Base-by-base conservation (phyloP, 192 early-diverging fungal species). In the Thamnidium elegans region DNA sequence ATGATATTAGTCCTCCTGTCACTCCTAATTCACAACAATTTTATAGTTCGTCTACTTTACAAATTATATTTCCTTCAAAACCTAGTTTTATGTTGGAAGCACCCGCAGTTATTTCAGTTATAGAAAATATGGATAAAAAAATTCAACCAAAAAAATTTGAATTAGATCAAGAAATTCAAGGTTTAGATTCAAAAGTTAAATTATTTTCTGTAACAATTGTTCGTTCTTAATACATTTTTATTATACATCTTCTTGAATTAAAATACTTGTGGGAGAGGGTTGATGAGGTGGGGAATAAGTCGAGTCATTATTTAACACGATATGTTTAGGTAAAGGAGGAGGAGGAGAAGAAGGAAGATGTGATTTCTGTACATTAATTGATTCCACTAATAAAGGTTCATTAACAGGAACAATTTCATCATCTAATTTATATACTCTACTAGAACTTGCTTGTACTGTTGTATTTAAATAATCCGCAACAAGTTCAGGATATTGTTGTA, bases 121-220 rank as follows among this genome's bases (percentile, higher is more conserved):
- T 67, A 50, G 65, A 67, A 26, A 58, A 23, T 43, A 36, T 67
- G 32, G 47, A 58, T 30, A 67, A 67, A 47, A 67, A 67, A 11
- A 59, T 67, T 11, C 39, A 67, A 30, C 43, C 44, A n/a, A 67
- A 48, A 14, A 67, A 67, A 17, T 67, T 58, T 50, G 65, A 67
- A 31, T 36, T 67, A 14, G 65, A 67, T 51, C 31, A 59, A 3
- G 58, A 59, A 23, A 45, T 0, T 31, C 47, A 51, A 30, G 6
- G 21, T 7, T 15, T 46, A 14, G 44, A 23, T 59, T 7, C 19
- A 23, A 56, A 17, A 34, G 20, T 42, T 23, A 59, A 59, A 59
- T 36, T 59, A 9, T 59, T 59, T 59, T 44, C 58, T 21, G 58
- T 59, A 14, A 21, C 39, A 20, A 44, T 59, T n/a, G 39, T 59